Evolutionary conservation across 768 basidiomycete genomes (phyloP).

Genomic region (Rhizopogon vinicolor): DNA sequence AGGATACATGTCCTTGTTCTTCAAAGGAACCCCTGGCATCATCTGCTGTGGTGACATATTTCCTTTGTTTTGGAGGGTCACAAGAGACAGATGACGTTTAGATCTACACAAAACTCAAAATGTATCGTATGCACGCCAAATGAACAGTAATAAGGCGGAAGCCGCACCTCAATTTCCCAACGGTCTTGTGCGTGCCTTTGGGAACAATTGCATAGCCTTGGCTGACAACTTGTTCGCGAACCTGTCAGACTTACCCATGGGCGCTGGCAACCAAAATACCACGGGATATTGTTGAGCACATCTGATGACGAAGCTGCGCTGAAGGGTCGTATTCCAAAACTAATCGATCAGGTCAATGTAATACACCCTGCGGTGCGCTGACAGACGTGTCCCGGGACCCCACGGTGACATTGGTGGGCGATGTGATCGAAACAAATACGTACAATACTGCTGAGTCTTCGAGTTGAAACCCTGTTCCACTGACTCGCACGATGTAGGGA

Average conservation of each 20-base stretch:
- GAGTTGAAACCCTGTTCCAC: not conserved
- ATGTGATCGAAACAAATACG: too few relatives aligned
- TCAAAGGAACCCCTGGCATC: not conserved
- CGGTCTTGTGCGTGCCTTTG: not conserved
- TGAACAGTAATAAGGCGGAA: not conserved
- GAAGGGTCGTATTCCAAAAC: not conserved
- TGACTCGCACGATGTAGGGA: not conserved
- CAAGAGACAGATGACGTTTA: not conserved
- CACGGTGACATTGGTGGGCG: too few relatives aligned
- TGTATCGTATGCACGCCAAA: not conserved
- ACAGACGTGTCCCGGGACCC: not conserved
- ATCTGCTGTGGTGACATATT: not conserved
- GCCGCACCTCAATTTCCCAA: not conserved
- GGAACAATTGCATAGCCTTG: not conserved
- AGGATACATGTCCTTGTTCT: not conserved
- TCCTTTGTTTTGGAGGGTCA: not conserved
- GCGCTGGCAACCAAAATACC: not conserved
- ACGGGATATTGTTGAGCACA: not conserved
- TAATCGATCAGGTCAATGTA: not conserved
- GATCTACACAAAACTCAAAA: not conserved
- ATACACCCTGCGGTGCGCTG: not conserved
- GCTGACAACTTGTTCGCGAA: not conserved
- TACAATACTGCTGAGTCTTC: not conserved
- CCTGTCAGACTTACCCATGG: not conserved
- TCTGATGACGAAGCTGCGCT: not conserved